Conservation (phyloP, 2,329 filamentous ascomycete genomes). For the Cladosporium sp. region DNA sequence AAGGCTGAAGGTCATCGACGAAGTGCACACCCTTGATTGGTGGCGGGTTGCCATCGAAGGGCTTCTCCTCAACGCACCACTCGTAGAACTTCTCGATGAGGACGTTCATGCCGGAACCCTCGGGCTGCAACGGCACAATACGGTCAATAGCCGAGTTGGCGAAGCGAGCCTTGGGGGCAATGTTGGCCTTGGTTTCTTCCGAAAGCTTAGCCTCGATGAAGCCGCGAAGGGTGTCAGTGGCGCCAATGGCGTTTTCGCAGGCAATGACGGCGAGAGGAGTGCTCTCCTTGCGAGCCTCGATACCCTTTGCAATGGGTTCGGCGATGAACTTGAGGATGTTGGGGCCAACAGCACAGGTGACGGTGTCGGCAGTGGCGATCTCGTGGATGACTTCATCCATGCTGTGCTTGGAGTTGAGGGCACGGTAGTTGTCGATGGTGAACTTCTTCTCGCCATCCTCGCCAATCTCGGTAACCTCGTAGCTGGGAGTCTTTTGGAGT, state of each 20-base stretch:
- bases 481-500: slow-evolving; percentile 70
- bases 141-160: slow-evolving; percentile 98
- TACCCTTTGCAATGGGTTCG: slow-evolving; percentile 89
- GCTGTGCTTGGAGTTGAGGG: slow-evolving; percentile 88
- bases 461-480: slow-evolving; percentile 91
- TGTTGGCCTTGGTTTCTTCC: slow-evolving; percentile 59
- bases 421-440: slow-evolving; percentile 90
- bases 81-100: slow-evolving; percentile 98
- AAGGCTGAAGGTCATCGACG: slow-evolving; percentile 85
- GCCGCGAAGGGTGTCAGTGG: slow-evolving; percentile 78
- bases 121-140: slow-evolving; percentile 87
- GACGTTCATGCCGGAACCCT: slow-evolving; percentile 76
- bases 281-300: slow-evolving; percentile 64
- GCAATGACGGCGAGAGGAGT: slow-evolving; percentile 86
- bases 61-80: slow-evolving; percentile 89
- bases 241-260: slow-evolving; percentile 96
- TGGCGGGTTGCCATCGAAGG: slow-evolving; percentile 69
- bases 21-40: slow-evolving; percentile 85
- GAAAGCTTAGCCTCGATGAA: slow-evolving; percentile 70
- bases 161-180: slow-evolving; percentile 74
- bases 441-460: slow-evolving; percentile 74
- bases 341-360: slow-evolving; percentile 95
- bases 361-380: slow-evolving; percentile 80
- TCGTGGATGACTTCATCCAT: slow-evolving; percentile 76
- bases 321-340: slow-evolving; percentile 96